These are phyloP conservation scores for Coemansia sp. DNA, from an alignment of 192 early-diverging fungal species.

Conservation along the genomic window DNA sequence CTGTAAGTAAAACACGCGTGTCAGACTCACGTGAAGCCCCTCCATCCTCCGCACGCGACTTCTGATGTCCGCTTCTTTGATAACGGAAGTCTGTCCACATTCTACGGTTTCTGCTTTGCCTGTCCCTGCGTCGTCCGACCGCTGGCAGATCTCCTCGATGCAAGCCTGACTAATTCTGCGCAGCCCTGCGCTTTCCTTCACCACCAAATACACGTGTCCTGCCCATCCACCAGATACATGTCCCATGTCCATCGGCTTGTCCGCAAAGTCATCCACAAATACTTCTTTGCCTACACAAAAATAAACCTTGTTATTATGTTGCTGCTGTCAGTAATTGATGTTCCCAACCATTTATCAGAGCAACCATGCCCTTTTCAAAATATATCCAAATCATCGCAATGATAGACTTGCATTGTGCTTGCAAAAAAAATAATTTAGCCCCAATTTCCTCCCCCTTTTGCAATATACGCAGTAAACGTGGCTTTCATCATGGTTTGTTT, in stretches of 20 bases:
- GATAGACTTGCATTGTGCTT: background rate
- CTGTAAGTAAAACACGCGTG: constrained; percentile 44
- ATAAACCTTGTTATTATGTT: too few species aligned
- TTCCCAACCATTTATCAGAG: background rate
- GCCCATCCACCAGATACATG: constrained; percentile 50
- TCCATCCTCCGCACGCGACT: constrained; percentile 5
- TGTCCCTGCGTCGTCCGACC: constrained; percentile 17
- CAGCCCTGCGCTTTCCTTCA: constrained; percentile 14
- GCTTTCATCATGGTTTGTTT: constrained; percentile 1
- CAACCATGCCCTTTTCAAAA: too few species aligned
- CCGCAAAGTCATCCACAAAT: constrained; percentile 1
- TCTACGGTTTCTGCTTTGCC: constrained; percentile 5
- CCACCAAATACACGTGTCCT: constrained; percentile 33
- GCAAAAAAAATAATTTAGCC: too few species aligned
- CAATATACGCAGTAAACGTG: constrained; percentile 4
- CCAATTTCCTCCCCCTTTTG: background rate
- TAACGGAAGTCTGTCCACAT: background rate
- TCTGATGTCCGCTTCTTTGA: background rate
- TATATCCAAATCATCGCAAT: background rate
- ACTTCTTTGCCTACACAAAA: too few species aligned
- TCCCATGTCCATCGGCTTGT: constrained; percentile 16
- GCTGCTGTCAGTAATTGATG: too few species aligned
- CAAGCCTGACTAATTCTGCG: constrained; percentile 11
- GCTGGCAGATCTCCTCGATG: constrained; percentile 22
- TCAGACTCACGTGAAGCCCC: constrained; percentile 25